Percentiles rank a stretch among this genome's conserved stretches.
These are phyloP conservation scores for Metschnikowia chrysomelidarum DNA, from an alignment of 805 yeast species.

Conservation along the genomic window DNA sequence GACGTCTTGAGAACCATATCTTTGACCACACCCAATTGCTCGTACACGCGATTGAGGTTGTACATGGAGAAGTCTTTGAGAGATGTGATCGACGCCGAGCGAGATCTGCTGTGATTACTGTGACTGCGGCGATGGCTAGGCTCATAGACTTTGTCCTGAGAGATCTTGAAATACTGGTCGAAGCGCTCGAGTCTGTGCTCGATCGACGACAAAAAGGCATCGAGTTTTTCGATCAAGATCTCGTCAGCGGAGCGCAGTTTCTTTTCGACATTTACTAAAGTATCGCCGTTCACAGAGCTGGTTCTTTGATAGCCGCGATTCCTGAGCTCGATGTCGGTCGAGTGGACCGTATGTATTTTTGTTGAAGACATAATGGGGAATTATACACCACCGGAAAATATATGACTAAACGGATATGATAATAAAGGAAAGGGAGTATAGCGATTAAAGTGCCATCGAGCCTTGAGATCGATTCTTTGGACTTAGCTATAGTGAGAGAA, in stretches of 20 bases:
- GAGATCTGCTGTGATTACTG: too few relatives aligned
- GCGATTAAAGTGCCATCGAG: too few relatives aligned
- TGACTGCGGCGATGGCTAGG: slow-evolving; percentile 18
- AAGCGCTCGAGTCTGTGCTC: slow-evolving; percentile 40
- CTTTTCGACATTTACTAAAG: not conserved
- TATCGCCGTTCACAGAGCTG: not conserved
- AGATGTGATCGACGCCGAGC: slow-evolving; percentile 29
- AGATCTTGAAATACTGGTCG: slow-evolving; percentile 38
- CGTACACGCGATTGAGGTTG: slow-evolving; percentile 34
- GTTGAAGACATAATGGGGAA: slow-evolving; percentile 4
- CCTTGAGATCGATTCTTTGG: too few relatives aligned
- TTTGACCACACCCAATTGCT: slow-evolving; percentile 34
- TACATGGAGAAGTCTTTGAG: slow-evolving; percentile 32
- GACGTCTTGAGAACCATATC: slow-evolving; percentile 37
- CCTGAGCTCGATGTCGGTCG: slow-evolving; percentile 11
- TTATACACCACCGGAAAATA: too few relatives aligned
- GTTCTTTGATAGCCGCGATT: slow-evolving; percentile 10
- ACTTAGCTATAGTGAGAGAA: too few relatives aligned
- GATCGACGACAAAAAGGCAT: slow-evolving; percentile 41
- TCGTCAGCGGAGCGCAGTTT: slow-evolving; percentile 32
- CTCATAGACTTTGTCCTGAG: slow-evolving; percentile 13
- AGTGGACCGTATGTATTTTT: slow-evolving; percentile 1
- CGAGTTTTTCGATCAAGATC: slow-evolving; percentile 39
- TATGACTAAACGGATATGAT: too few relatives aligned
- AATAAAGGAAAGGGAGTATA: too few relatives aligned